phyloP scores from a whole-genome alignment of 2,329 filamentous ascomycete species.

The Colletotrichum lindemuthianum region DNA sequence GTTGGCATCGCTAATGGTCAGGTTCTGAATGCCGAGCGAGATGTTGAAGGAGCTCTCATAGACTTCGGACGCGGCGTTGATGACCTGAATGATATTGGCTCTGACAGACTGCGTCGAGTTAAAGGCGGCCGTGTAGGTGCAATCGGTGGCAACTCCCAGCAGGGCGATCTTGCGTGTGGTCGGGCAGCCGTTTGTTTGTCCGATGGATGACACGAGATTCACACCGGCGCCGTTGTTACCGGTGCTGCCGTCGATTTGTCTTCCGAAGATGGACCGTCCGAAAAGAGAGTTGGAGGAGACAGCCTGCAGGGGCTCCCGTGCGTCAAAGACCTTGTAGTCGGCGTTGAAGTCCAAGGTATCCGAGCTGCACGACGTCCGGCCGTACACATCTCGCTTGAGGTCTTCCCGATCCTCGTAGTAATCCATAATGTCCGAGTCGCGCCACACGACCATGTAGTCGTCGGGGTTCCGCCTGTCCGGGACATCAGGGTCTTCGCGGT shows the following conservation, averaged over 20 bases:
- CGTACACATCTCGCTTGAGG: conserved; percentile 67
- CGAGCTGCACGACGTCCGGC: conserved; percentile 70
- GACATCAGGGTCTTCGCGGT: conserved; percentile 75
- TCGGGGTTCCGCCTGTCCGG: conserved; percentile 58
- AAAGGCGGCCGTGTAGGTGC: conserved; percentile 83
- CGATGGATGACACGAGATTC: conserved; percentile 82
- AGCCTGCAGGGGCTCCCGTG: conserved; percentile 64
- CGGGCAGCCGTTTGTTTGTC: conserved; percentile 85
- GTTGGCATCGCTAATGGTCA: conserved; percentile 78
- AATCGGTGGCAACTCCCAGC: conserved; percentile 92
- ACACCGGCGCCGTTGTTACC: conserved; percentile 82
- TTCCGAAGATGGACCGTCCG: conserved; percentile 77
- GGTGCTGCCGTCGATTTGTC: conserved; percentile 74
- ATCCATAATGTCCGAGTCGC: conserved; percentile 82
- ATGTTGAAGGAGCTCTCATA: conserved; percentile 96
- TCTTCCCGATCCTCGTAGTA: conserved; percentile 62
- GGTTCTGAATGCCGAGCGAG: conserved; percentile 86
- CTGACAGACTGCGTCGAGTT: conserved; percentile 71
- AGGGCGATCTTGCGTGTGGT: conserved; percentile 90
- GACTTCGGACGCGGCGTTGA: conserved; percentile 87
- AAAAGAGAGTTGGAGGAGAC: conserved; percentile 75
- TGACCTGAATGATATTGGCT: conserved; percentile 80
- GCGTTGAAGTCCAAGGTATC: conserved; percentile 86
- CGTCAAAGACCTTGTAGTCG: conserved; percentile 64
- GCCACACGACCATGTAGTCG: conserved; percentile 90